Evolutionary conservation across 169 alveolate genomes (phyloP).

Genomic region (Sarcocystis neurona): DNA sequence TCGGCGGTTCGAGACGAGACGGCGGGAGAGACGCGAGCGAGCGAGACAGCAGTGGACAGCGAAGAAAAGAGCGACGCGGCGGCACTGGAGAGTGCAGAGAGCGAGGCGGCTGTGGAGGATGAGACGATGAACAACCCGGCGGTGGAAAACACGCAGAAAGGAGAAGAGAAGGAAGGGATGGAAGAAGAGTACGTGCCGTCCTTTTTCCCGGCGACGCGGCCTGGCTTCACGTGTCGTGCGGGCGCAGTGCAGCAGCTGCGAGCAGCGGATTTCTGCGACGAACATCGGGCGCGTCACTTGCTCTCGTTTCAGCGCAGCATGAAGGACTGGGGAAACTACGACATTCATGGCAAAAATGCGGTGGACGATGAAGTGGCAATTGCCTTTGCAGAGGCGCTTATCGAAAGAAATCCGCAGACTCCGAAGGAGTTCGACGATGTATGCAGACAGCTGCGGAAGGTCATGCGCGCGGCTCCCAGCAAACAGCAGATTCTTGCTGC

Average conservation of each 20-base stretch:
- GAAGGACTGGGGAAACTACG: slow-evolving; percentile 74
- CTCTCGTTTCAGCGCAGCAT: slow-evolving; percentile 69
- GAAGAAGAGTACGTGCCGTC: neutral
- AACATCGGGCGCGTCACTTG: slow-evolving; percentile 72
- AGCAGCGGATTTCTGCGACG: slow-evolving; percentile 69
- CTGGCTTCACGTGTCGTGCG: slow-evolving; percentile 69
- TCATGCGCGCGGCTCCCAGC: slow-evolving; percentile 66
- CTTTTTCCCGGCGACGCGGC: slow-evolving; percentile 73
- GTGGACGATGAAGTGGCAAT: slow-evolving; percentile 51
- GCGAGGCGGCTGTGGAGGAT: too few relatives aligned
- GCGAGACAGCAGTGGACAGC: too few relatives aligned
- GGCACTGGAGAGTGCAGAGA: too few relatives aligned
- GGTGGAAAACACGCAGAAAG: too few relatives aligned
- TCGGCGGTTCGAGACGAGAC: too few relatives aligned
- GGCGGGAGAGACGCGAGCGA: too few relatives aligned
- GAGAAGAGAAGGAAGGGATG: neutral
- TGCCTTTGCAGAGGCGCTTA: slow-evolving; percentile 66
- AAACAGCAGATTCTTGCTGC: slow-evolving; percentile 73
- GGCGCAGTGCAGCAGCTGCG: slow-evolving; percentile 71
- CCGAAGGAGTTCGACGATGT: slow-evolving; percentile 65
- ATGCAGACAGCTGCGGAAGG: slow-evolving; percentile 64
- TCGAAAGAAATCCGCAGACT: slow-evolving; percentile 60
- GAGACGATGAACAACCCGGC: too few relatives aligned
- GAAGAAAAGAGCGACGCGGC: too few relatives aligned
- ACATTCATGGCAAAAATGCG: slow-evolving; percentile 60